Evolutionary conservation across 805 yeast genomes (phyloP).

Genomic region (Wickerhamiella qilinensis): DNA sequence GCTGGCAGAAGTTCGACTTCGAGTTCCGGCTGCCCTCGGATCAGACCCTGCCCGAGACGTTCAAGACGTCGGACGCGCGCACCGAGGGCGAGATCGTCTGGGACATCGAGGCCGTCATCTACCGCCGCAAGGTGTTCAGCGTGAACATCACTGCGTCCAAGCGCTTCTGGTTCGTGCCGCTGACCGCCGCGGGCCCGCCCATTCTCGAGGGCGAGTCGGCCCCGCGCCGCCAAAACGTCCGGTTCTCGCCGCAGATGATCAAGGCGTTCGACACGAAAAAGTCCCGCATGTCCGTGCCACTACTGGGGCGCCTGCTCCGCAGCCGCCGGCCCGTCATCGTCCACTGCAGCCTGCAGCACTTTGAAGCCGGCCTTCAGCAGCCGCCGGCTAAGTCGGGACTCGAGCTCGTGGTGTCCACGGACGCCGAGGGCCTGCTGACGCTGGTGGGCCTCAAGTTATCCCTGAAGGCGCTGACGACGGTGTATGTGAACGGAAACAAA

Average conservation of each 20-base stretch:
- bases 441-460: background rate
- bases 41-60: background rate
- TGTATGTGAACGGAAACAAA: background rate
- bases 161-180: background rate
- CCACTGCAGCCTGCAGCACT: background rate
- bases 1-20: background rate
- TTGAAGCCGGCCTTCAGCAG: background rate
- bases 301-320: no score
- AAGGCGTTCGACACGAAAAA: background rate
- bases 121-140: background rate
- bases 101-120: background rate
- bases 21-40: background rate
- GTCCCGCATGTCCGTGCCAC: no score
- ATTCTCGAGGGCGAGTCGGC: background rate
- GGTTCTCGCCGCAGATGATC: background rate
- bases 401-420: background rate
- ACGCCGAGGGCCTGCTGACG: background rate
- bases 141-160: background rate
- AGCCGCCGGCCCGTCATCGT: background rate
- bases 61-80: background rate
- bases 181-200: background rate
- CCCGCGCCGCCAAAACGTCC: background rate
- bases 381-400: background rate
- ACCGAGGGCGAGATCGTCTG: background rate
- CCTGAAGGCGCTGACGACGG: background rate